These are phyloP conservation scores for Cadophora luteo-olivacea DNA, from an alignment of 2,329 filamentous ascomycete genomes.

Conservation along the genomic window DNA sequence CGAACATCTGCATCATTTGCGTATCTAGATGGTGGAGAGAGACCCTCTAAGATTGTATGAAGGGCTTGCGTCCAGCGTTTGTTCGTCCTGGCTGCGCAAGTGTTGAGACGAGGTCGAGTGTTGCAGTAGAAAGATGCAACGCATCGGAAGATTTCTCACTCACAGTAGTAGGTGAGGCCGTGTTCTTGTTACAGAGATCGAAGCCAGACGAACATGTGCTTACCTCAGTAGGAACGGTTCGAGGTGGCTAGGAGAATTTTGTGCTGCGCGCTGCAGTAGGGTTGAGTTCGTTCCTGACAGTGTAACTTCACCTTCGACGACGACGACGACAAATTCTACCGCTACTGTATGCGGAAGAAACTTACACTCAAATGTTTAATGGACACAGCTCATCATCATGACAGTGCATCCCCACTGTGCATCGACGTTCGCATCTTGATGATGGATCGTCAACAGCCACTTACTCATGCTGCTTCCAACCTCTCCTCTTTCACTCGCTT, in stretches of 20 bases:
- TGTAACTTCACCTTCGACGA: not conserved
- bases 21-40: not conserved
- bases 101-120: slow-evolving; percentile 1
- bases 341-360: not conserved
- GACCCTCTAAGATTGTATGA: not conserved
- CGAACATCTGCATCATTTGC: not conserved
- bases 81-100: not conserved
- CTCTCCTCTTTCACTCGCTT: not conserved
- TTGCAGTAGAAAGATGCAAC: slow-evolving; percentile 5
- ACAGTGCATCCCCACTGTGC: not conserved
- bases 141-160: slow-evolving; percentile 8
- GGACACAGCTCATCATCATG: not conserved
- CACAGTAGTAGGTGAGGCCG: not conserved
- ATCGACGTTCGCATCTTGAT: not conserved
- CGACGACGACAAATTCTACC: not conserved
- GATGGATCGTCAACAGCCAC: not conserved
- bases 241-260: not conserved
- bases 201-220: slow-evolving; percentile 15
- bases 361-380: not conserved
- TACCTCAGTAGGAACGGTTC: not conserved
- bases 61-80: not conserved
- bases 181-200: not conserved
- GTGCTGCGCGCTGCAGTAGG: not conserved
- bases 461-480: not conserved
- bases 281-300: not conserved